Conservation (phyloP, 257 asterid genomes). For the Penstemon barbatus region DNA sequence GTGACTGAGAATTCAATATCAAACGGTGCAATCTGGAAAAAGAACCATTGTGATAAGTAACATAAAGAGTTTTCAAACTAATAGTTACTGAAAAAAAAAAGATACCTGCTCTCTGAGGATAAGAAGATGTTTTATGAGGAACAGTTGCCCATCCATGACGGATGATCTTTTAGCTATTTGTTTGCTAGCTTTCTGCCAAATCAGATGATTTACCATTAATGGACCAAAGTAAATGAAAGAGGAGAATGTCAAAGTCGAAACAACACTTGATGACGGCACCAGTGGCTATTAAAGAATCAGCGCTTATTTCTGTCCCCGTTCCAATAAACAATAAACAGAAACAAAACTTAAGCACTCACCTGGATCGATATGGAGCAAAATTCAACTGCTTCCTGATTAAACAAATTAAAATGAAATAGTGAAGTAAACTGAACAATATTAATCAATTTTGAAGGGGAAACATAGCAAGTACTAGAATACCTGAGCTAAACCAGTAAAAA, state of each 20-base stretch:
- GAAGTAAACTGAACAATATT: conserved; percentile 16
- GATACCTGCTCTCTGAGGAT: conserved; percentile 93
- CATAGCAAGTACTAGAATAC: conserved; percentile 39
- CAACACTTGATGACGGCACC: conserved; percentile 17
- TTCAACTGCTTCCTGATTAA: conserved; percentile 91
- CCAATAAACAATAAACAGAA: conserved; percentile 16
- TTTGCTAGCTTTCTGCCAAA: conserved; percentile 89
- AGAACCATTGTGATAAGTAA: conserved; percentile 33
- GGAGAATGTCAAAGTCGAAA: conserved; percentile 22
- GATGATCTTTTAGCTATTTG: conserved; percentile 71
- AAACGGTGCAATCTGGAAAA: conserved; percentile 93
- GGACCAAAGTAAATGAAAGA: conserved; percentile 29
- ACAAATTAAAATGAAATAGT: conserved; percentile 26
- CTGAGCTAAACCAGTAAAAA: conserved; percentile 98
- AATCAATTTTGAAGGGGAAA: conserved; percentile 14
- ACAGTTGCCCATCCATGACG: conserved; percentile 87
- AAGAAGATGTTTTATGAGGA: conserved; percentile 91
- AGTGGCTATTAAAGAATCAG: conserved; percentile 17
- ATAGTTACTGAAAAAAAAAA: conserved; percentile 24
- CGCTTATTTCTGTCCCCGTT: conserved; percentile 11
- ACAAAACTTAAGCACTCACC: conserved; percentile 44
- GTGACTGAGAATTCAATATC: conserved; percentile 97
- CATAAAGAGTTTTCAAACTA: conserved; percentile 17
- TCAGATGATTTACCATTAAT: conserved; percentile 28
- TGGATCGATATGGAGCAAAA: conserved; percentile 88